Base-by-base conservation (phyloP, 192 early-diverging fungal genomes). In the Oehlia diaphana region DNA sequence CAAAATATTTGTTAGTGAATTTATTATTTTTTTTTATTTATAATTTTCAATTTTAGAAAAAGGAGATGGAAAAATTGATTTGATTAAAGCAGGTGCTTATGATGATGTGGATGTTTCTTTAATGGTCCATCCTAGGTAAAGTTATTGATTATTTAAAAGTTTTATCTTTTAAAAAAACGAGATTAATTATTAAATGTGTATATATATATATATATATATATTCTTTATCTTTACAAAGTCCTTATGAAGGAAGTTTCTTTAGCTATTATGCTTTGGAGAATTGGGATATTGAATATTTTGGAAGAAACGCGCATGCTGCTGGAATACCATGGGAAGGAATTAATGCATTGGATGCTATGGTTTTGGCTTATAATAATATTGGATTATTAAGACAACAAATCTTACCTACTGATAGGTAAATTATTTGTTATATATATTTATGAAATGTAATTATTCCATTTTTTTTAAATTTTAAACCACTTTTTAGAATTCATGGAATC, bases 331-430 rank as follows among this genome's bases (percentile, higher is more conserved):
- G 63, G 63, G 63, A 64, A 64, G 91, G 92, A 53, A 81, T 92
- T 50, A 96, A 96, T 83, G 94, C 95, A 2, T 87, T 95, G 33
- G 93, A 95, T 83, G 94, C 94, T 5, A 78, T 91, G 39, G 87
- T 89, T 3, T 84, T 87, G 47, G 89, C 92, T 2, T 91, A 92
- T 86, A 88, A 89, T 42, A 86, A 82, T 21, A 85, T 94, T 65
- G 88, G 89, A 19, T 85, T 92, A 76, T 79, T 95, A 82, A 87
- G 95, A 70, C 92, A 95, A 74, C 93, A 95, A 79, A 86, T 91
- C 19, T 81, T 87, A 12, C 91, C 93, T 3, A 89, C 87, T 35
- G 84, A 88, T 74, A 88, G 90, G 84, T 79, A 49, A 53, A 14
- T 53, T 50, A 23, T 58, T 37, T 37, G 3, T 37, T 37, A 37